phyloP scores from a whole-genome alignment of 2,329 filamentous ascomycete species.

The Geosmithia putterillii region DNA sequence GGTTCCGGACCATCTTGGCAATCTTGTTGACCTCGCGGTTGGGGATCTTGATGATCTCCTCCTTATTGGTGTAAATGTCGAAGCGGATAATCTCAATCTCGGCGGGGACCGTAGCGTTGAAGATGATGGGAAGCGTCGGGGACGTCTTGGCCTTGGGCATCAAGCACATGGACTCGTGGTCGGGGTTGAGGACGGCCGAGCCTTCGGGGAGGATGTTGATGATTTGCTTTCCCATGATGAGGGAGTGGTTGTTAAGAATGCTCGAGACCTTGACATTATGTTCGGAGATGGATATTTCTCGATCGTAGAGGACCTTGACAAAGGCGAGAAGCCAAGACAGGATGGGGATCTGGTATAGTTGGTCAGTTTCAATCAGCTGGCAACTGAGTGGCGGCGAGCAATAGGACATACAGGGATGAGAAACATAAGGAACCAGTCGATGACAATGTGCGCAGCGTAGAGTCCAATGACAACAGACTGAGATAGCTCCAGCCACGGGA shows the following conservation, averaged over 20 bases:
- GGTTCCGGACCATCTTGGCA: slow-evolving; percentile 53
- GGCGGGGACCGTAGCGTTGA: slow-evolving; percentile 86
- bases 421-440: slow-evolving; percentile 88
- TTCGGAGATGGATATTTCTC: slow-evolving; percentile 88
- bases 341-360: slow-evolving; percentile 49
- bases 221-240: slow-evolving; percentile 93
- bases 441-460: slow-evolving; percentile 57
- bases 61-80: slow-evolving; percentile 68
- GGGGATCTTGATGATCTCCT: slow-evolving; percentile 68
- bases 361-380: background rate
- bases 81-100: slow-evolving; percentile 80
- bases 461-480: slow-evolving; percentile 58
- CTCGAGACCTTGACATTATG: slow-evolving; percentile 77
- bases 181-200: slow-evolving; percentile 79
- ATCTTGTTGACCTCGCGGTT: slow-evolving; percentile 64
- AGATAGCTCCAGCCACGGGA: slow-evolving; percentile 94
- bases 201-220: slow-evolving; percentile 97
- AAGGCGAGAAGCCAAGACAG: slow-evolving; percentile 60
- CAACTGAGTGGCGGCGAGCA: background rate
- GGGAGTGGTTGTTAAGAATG: slow-evolving; percentile 81
- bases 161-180: slow-evolving; percentile 71
- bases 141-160: slow-evolving; percentile 36
- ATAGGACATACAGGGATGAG: slow-evolving; percentile 54
- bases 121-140: slow-evolving; percentile 67
- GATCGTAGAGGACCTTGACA: slow-evolving; percentile 76